Evolutionary conservation across 2,329 filamentous ascomycete genomes (phyloP).

Genomic region (Fusarium sororula): DNA sequence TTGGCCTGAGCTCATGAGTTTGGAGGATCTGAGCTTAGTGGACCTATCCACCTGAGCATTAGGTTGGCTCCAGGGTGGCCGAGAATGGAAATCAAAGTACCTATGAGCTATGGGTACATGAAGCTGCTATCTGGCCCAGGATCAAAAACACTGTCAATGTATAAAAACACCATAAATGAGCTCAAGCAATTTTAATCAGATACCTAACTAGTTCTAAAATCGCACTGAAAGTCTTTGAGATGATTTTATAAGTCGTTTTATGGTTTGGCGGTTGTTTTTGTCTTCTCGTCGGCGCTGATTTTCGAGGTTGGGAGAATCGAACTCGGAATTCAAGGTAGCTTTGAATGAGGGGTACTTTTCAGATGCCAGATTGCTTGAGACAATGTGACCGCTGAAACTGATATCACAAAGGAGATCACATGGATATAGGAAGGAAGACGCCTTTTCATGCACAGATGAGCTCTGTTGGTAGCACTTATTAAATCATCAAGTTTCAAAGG

Average conservation of each 20-base stretch:
- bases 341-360: background rate
- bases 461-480: background rate
- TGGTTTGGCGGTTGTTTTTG: background rate
- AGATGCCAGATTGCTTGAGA: background rate
- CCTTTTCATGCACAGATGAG: background rate
- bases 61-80: conserved; percentile 1
- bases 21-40: conserved; percentile 7
- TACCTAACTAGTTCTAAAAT: fast-evolving
- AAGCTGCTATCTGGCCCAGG: no score
- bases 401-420: background rate
- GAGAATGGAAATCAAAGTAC: background rate
- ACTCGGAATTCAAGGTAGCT: background rate
- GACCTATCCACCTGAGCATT: conserved; percentile 13
- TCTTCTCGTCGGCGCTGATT: background rate
- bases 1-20: conserved; percentile 29
- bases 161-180: background rate
- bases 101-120: background rate
- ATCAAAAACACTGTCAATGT: background rate
- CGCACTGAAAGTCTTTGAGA: fast-evolving
- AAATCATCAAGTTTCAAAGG: background rate
- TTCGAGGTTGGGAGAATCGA: background rate
- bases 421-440: background rate
- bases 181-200: background rate
- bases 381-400: background rate
- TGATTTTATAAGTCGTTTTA: fast-evolving